Evolutionary conservation across 1,139 yeast genomes (phyloP), one percentile per base, ranked within the genome.

Genomic region (Taphrina sp.): DNA sequence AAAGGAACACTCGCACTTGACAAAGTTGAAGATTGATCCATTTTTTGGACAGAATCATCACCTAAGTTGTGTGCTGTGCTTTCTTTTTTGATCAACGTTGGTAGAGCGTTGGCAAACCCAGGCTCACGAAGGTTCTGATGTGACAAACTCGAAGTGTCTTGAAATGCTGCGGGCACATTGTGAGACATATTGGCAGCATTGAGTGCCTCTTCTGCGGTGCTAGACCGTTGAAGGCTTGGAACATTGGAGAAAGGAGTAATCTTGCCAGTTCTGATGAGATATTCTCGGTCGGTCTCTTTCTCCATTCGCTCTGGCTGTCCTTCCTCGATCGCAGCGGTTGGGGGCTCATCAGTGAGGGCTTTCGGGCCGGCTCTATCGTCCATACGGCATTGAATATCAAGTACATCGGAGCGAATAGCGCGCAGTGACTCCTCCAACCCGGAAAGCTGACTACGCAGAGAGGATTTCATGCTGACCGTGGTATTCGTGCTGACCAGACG

Each of bases 171-270:
- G 12, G 44, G 49, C 8, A 46, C 44, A 7, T 26, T 43, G n/a
- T n/a, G n/a, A 26, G 31, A 26, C 7, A 7, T 12, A 12, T 26
- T 26, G 31, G 12, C 12, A 26, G 7, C 31, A 26, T 5, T 20
- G 38, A 24, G 17, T 52, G 36, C 17, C 17, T 39, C 46, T 5
- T 33, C 54, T 5, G 43, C n/a, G 7, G 54, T 49, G 26, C 39
- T 49, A 14, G 54, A 58, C 28, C 62, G 55, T 41, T 63, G 65
- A 2, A 63, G 57, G 5, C 66, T 66, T 34, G 77, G 74, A 17
- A 80, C 74, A 39, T 80, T 81, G 8, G 96, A 95, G 73, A 92
- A 92, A 0, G 98, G 98, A 0, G 99, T 92, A 58, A 89, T 81
- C 67, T 88, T 83, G 38, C 99, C 99, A 0, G 90, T 90, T 61